Evolutionary conservation across 108 stramenopile genomes (phyloP), one percentile per base, ranked within the genome.

Genomic region (Conticribra guillardii): DNA sequence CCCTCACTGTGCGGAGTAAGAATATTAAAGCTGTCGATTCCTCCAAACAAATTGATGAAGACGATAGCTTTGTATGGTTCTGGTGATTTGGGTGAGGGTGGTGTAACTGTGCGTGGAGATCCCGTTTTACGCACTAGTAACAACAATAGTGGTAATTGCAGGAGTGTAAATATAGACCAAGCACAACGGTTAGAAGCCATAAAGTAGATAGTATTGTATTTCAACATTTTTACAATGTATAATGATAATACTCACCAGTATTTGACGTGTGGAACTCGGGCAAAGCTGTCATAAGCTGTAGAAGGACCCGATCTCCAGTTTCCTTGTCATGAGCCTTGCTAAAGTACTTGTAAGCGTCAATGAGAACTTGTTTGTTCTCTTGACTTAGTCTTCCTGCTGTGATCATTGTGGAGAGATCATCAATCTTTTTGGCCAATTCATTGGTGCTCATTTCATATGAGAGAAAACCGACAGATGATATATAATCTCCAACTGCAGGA

Each of bases 331-430:
- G 37, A 22, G 57, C 37, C 5, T 50, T 26, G 14, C 9, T 16
- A 56, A 77, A 77, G 41, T 65, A 70, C 2, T 67, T 44, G 57
- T 70, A 69, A 9, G 76, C 76, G 44, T 70, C 62, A n/a, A 56
- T 11, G 44, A 69, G 45, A 16, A 61, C 54, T 58, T 53, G 52
- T 29, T 63, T 67, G n/a, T 74, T 79, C 18, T 55, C 61, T 0
- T 28, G 53, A 55, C 75, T 81, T 74, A 15, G 85, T 87, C n/a
- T n/a, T n/a, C n/a, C n/a, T n/a, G n/a, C n/a, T n/a, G n/a, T n/a
- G 28, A 91, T 54, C 16, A 91, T 48, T 2, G 70, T 69, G 23
- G 85, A 61, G 24, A 92, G 79, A 21, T 89, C 88, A 44, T 86
- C 77, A n/a, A 89, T 69, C 62, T 70, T 77, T 16, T 53, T 22